These are phyloP conservation scores for Pseudoperonospora humuli DNA, from an alignment of 352 stramenopile genomes.

Conservation along the genomic window DNA sequence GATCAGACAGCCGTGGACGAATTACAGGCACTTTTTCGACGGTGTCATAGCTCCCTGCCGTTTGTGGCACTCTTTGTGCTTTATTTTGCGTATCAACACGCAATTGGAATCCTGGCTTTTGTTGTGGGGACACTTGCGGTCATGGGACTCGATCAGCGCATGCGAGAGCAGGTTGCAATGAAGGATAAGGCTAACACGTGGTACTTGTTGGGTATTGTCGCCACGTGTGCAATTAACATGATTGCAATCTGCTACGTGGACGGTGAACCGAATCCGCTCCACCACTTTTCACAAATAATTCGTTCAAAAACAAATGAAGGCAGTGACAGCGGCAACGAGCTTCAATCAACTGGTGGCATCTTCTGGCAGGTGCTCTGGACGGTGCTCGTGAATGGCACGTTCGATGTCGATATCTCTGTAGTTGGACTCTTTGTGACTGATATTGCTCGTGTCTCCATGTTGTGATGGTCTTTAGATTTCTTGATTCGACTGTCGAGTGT, in stretches of 20 bases:
- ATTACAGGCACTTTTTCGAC: constrained; percentile 51
- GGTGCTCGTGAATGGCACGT: constrained; percentile 66
- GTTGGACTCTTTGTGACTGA: background rate
- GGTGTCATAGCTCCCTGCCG: constrained; percentile 63
- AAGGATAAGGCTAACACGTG: constrained; percentile 60
- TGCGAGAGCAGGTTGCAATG: constrained; percentile 58
- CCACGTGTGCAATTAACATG: constrained; percentile 50
- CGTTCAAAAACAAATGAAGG: constrained; percentile 18
- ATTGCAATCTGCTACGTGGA: constrained; percentile 54
- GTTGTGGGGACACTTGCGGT: constrained; percentile 56
- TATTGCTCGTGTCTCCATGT: too few species aligned
- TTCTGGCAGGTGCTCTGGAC: constrained; percentile 71
- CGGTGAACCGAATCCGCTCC: constrained; percentile 49
- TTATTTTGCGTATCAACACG: constrained; percentile 77
- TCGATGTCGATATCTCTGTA: background rate
- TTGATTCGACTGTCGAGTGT: constrained; percentile 59
- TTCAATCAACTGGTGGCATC: constrained; percentile 12
- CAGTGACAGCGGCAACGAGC: constrained; percentile 8
- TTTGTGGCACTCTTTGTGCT: constrained; percentile 64
- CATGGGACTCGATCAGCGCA: constrained; percentile 61
- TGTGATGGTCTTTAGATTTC: constrained; percentile 47
- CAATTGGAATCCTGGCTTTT: constrained; percentile 59
- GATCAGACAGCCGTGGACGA: constrained; percentile 56
- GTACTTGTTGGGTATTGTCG: constrained; percentile 42
- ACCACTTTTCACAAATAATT: constrained; percentile 40